A percentile compares a stretch with the other conserved stretches of the same genome.
Conservation (phyloP, 73 alveolate species). For the Paramecium octaurelia region DNA sequence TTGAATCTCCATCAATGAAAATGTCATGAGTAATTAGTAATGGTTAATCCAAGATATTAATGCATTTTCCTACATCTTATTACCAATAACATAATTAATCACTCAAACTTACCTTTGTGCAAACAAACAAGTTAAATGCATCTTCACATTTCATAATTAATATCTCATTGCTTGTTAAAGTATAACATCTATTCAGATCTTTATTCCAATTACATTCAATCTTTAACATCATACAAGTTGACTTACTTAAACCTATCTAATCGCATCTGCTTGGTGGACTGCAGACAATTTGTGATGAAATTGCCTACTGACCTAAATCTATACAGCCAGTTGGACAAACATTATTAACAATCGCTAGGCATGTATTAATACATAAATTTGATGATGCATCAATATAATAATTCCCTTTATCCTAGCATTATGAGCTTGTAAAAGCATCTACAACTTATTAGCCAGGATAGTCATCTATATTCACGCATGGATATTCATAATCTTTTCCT, state of each 20-base stretch:
- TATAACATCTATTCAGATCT: background rate
- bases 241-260: background rate
- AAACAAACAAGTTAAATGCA: background rate
- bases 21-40: background rate
- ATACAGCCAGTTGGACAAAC: background rate
- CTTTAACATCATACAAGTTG: background rate
- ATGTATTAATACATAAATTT: background rate
- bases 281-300: background rate
- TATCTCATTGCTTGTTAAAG: background rate
- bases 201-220: background rate
- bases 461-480: background rate
- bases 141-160: background rate
- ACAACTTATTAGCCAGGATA: background rate
- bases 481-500: background rate
- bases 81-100: slow-evolving; percentile 23
- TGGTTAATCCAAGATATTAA: background rate
- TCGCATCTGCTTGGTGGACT: background rate
- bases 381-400: background rate
- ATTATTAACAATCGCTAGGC: background rate
- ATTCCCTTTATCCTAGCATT: background rate
- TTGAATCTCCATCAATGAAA: background rate
- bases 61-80: background rate
- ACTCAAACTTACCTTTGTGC: background rate
- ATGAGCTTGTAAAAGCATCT: background rate
- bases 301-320: background rate